Percentiles rank a stretch among this genome's conserved stretches.
phyloP scores from a whole-genome alignment of 306 rosid genomes.

The Quercus alba region DNA sequence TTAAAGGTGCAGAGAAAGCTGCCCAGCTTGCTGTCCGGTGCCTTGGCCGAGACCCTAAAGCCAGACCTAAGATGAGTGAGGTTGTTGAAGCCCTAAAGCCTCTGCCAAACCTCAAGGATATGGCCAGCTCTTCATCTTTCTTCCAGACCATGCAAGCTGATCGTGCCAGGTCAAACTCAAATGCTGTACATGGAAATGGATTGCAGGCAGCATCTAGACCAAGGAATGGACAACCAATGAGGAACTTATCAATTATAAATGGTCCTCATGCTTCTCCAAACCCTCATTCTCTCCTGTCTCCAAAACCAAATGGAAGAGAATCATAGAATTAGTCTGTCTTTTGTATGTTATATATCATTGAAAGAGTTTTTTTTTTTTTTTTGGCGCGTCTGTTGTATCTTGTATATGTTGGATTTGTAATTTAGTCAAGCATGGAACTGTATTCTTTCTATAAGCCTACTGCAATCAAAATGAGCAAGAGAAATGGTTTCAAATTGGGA shows the following conservation, averaged over 20 bases:
- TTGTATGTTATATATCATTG: constrained; percentile 8
- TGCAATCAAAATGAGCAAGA: not conserved
- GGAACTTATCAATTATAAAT: constrained; percentile 63
- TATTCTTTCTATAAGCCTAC: not conserved
- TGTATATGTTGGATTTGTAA: too few relatives aligned
- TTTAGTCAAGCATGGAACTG: not conserved
- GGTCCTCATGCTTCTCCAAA: constrained; percentile 67
- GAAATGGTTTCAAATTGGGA: too few relatives aligned
- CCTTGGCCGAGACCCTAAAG: constrained; percentile 89
- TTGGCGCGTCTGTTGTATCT: not conserved
- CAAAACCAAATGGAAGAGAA: constrained; percentile 45
- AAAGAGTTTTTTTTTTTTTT: not conserved
- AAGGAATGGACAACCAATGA: constrained; percentile 68
- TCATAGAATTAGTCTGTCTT: not conserved
- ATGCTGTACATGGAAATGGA: constrained; percentile 50
- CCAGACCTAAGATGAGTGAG: constrained; percentile 85
- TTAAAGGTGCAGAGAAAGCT: constrained; percentile 83
- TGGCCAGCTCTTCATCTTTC: constrained; percentile 77
- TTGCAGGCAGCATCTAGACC: constrained; percentile 52
- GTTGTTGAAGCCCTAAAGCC: constrained; percentile 70
- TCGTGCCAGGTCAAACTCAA: constrained; percentile 61
- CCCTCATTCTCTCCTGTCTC: constrained; percentile 40
- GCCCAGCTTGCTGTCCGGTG: constrained; percentile 72
- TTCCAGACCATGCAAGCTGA: constrained; percentile 67
- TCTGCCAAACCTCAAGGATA: constrained; percentile 78